Base-by-base conservation (phyloP, 2,329 filamentous ascomycete species). In the Aureobasidium vineae region DNA sequence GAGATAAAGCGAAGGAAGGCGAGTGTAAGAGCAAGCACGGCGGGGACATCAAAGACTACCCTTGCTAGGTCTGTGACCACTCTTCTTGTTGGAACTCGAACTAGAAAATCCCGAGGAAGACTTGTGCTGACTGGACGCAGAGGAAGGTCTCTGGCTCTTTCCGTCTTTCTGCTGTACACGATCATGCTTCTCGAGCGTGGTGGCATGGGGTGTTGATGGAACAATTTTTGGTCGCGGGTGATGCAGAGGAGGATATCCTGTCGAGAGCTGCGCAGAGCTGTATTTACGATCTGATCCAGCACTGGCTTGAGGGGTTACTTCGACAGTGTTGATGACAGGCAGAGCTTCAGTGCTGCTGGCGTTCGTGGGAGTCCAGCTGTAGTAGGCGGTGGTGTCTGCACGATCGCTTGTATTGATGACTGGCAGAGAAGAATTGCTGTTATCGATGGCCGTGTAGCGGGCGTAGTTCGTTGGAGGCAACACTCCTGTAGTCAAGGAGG, bases 141-240 rank as follows among this genome's bases (percentile, higher is more conserved):
- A 61, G 6, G 54, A 59, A 8, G 54, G 38, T 43, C 54, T 41
- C 13, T 61, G 41, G 6, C 31, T n/a, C 57, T 61, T 61, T 8
- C 43, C 36, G 26, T 65, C 47, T 21, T 54, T 49, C 16, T 40
- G 43, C 16, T 64, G 47, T 10, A 45, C 49, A 2, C 61, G 47
- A 13, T 45, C 49, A 8, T 64, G 49, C 19, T 54, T 64, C 49
- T 64, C 61, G 7, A 64, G 38, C 6, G 49, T 54, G 6, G 47
- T 53, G 26, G 61, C 61, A 16, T 64, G 61, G 8, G 61, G 49
- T 15, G 61, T 53, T 4, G 61, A 64, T 23, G 61, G 61, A 50
- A 64, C 26, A 19, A 54, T 45, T 31, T 64, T 64, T 2, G 61
- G 61, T 19, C 38, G 3, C 8, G 61, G 49, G 21, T 64, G 49